These are phyloP conservation scores for Microcyclospora tardicrescens DNA, from an alignment of 2,329 filamentous ascomycete species.

Conservation along the genomic window DNA sequence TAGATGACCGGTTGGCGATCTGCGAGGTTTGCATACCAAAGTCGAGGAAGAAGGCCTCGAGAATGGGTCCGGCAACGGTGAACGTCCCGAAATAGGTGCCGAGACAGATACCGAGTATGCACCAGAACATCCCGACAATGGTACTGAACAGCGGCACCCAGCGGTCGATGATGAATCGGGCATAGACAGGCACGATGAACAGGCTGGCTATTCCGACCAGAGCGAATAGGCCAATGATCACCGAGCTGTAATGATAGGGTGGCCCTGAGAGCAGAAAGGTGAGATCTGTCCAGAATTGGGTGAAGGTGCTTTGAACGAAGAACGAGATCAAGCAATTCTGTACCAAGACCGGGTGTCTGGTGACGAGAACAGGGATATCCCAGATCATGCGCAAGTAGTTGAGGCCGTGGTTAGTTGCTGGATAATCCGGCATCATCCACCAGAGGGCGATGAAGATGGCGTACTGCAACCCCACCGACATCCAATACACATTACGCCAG, in stretches of 20 bases:
- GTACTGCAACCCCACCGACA: conserved; percentile 59
- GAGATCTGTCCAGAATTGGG: conserved; percentile 59
- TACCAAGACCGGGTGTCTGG: conserved; percentile 53
- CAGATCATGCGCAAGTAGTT: conserved; percentile 54
- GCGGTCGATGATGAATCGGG: conserved; percentile 54
- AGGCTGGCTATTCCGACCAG: conserved; percentile 63
- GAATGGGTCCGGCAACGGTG: conserved; percentile 56
- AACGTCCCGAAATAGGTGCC: conserved; percentile 56
- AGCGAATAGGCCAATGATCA: conserved; percentile 65
- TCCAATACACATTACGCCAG: conserved; percentile 72
- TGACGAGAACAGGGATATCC: conserved; percentile 51
- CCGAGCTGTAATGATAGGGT: conserved; percentile 54
- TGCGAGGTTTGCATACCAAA: conserved; percentile 61
- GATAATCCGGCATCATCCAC: conserved; percentile 70
- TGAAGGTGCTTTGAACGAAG: conserved; percentile 49
- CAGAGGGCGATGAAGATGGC: conserved; percentile 53
- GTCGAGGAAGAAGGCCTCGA: conserved; percentile 60
- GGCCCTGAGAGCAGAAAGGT: conserved; percentile 62
- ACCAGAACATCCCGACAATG: conserved; percentile 46
- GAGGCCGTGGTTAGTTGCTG: conserved; percentile 53
- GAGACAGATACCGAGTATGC: conserved; percentile 49
- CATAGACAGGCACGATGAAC: conserved; percentile 54
- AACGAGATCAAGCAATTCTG: conserved; percentile 58
- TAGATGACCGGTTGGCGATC: conserved; percentile 57
- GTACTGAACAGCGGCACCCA: conserved; percentile 57